These are phyloP conservation scores for Voacanga thouarsii DNA, from an alignment of 257 asterid genomes.

Conservation along the genomic window DNA sequence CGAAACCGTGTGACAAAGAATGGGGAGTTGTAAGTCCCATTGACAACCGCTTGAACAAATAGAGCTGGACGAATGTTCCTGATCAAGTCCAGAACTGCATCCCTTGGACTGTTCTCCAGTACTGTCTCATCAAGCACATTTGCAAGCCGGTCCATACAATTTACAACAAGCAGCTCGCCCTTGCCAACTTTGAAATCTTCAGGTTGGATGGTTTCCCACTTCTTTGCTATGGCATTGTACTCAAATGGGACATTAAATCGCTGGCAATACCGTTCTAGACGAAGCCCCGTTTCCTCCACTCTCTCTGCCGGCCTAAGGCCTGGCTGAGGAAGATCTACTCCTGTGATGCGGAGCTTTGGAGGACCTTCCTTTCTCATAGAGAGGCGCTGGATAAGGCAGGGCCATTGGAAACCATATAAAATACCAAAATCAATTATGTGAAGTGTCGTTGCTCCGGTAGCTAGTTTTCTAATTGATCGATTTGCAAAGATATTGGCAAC, in stretches of 20 bases:
- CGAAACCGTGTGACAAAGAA: constrained; percentile 36
- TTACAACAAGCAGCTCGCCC: constrained; percentile 33
- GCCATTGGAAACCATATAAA: constrained; percentile 43
- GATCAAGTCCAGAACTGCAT: constrained; percentile 33
- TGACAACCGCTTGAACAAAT: constrained; percentile 30
- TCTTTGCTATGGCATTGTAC: constrained; percentile 34
- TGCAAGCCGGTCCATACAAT: constrained; percentile 35
- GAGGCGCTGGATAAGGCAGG: constrained; percentile 39
- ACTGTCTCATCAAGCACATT: constrained; percentile 44
- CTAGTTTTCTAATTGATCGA: constrained; percentile 22
- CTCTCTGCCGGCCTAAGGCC: constrained; percentile 42
- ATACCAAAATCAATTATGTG: constrained; percentile 44
- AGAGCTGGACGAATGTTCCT: constrained; percentile 31
- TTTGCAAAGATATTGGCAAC: constrained; percentile 32
- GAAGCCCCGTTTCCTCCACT: constrained; percentile 39
- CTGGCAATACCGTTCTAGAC: constrained; percentile 30
- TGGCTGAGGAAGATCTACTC: constrained; percentile 43
- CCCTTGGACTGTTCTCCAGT: constrained; percentile 34
- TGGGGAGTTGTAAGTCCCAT: constrained; percentile 39
- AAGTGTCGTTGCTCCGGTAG: constrained; percentile 23
- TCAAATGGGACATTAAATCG: constrained; percentile 35
- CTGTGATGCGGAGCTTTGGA: constrained; percentile 36
- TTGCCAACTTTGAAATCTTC: constrained; percentile 27
- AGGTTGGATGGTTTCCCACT: constrained; percentile 36
- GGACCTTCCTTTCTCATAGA: constrained; percentile 36